Evolutionary conservation across 805 yeast genomes (phyloP).

Genomic region (Ogataea dorogensis): DNA sequence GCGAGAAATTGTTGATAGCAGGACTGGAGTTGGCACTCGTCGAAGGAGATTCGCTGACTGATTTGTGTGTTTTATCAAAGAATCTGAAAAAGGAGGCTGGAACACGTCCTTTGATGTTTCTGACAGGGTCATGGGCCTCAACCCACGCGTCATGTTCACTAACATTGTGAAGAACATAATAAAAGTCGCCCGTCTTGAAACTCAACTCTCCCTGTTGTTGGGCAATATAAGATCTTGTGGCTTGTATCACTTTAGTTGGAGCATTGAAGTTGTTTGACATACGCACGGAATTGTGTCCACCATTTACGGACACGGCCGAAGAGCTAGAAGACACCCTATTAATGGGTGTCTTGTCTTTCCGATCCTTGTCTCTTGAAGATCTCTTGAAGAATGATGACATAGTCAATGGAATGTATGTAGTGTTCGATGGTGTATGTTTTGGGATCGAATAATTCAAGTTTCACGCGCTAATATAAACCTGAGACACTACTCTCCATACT

Average conservation of each 20-base stretch:
- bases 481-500: conserved; percentile 13
- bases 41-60: conserved; percentile 22
- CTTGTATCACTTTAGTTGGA: conserved; percentile 83
- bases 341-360: conserved; percentile 20
- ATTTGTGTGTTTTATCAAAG: conserved; percentile 56
- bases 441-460: not conserved
- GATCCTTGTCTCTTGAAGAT: conserved; percentile 32
- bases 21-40: conserved; percentile 24
- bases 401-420: no score
- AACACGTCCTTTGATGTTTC: conserved; percentile 77
- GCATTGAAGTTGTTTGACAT: conserved; percentile 36
- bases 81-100: conserved; percentile 83
- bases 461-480: conserved; percentile 10
- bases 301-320: conserved; percentile 13
- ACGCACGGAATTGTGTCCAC: conserved; percentile 3
- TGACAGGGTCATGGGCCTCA: conserved; percentile 84
- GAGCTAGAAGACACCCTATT: conserved; percentile 24
- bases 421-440: not conserved
- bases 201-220: conserved; percentile 79
- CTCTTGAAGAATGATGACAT: conserved; percentile 34
- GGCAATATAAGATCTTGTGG: conserved; percentile 72
- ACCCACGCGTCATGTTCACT: conserved; percentile 57
- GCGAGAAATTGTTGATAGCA: conserved; percentile 16
- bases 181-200: conserved; percentile 82
- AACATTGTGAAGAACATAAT: conserved; percentile 69